Evolutionary conservation across 2,329 filamentous ascomycete genomes (phyloP).

Genomic region (Talaromyces atroroseus): DNA sequence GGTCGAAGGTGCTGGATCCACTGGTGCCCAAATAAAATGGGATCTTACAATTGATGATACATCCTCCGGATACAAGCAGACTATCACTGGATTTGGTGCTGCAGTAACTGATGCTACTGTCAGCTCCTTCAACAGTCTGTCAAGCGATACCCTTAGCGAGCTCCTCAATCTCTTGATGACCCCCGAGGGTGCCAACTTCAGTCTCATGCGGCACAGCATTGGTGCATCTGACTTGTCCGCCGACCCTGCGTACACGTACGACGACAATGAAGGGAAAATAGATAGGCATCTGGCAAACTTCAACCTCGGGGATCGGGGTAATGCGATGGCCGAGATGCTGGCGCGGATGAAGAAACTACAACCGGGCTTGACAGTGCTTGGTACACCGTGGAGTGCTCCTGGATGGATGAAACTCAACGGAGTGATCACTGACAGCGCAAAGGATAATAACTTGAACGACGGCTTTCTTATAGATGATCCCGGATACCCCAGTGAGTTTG

Average conservation of each 20-base stretch:
- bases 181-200: constrained; percentile 4
- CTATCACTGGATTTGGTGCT: constrained; percentile 4
- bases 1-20: not conserved
- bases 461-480: not conserved
- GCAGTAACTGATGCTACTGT: constrained; percentile 10
- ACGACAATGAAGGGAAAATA: constrained; percentile 1
- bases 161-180: constrained; percentile 5
- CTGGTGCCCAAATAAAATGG: constrained; percentile 3
- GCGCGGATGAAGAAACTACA: constrained; percentile 9
- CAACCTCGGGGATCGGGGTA: constrained; percentile 5
- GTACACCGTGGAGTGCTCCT: constrained; percentile 7
- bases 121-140: constrained; percentile 4
- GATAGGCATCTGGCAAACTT: not conserved
- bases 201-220: constrained; percentile 7
- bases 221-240: constrained; percentile 7
- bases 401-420: constrained; percentile 8
- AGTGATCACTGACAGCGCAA: not conserved
- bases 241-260: constrained; percentile 9
- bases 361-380: constrained; percentile 3
- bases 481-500: constrained; percentile 6
- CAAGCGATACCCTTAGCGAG: not conserved
- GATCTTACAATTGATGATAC: constrained; percentile 7
- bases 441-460: constrained; percentile 4
- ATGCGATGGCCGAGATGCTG: constrained; percentile 4
- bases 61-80: constrained; percentile 9